These are phyloP conservation scores for Exobasidium cylindrosporum DNA, from an alignment of 1,284 basidiomycete genomes.

Conservation along the genomic window DNA sequence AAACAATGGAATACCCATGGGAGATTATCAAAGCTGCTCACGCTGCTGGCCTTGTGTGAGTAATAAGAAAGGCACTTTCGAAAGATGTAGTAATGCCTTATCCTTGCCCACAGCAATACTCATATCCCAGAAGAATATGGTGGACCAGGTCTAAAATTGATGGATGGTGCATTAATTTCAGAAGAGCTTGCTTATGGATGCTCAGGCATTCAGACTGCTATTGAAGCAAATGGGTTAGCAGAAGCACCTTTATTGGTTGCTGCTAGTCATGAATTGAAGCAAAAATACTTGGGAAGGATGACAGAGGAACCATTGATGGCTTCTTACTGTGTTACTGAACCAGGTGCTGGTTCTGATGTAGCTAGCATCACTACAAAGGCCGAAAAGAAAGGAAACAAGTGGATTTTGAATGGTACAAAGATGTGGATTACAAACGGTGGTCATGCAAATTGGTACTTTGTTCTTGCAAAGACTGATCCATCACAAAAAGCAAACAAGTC, in stretches of 20 bases:
- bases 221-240: slow-evolving; percentile 60
- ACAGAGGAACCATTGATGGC: slow-evolving; percentile 62
- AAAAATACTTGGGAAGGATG: slow-evolving; percentile 63
- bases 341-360: slow-evolving; percentile 62
- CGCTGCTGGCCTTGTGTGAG: slow-evolving; percentile 56
- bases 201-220: slow-evolving; percentile 61
- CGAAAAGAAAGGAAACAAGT: slow-evolving; percentile 60
- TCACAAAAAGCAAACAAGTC: slow-evolving; percentile 58
- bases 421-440: slow-evolving; percentile 61
- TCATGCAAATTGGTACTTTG: slow-evolving; percentile 62
- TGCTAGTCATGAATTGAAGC: slow-evolving; percentile 59
- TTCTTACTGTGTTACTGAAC: slow-evolving; percentile 62
- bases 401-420: slow-evolving; percentile 60
- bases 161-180: slow-evolving; percentile 60
- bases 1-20: slow-evolving; percentile 60
- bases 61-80: too few relatives aligned
- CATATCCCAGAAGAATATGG: slow-evolving; percentile 59
- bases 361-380: slow-evolving; percentile 57
- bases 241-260: slow-evolving; percentile 61
- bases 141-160: slow-evolving; percentile 59
- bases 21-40: slow-evolving; percentile 62
- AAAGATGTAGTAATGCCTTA: slow-evolving; percentile 48
- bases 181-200: slow-evolving; percentile 61
- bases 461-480: slow-evolving; percentile 61
- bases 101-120: too few relatives aligned